These are phyloP conservation scores for Dunaliella sp. DNA, from an alignment of 139 green algal genomes.

Conservation along the genomic window DNA sequence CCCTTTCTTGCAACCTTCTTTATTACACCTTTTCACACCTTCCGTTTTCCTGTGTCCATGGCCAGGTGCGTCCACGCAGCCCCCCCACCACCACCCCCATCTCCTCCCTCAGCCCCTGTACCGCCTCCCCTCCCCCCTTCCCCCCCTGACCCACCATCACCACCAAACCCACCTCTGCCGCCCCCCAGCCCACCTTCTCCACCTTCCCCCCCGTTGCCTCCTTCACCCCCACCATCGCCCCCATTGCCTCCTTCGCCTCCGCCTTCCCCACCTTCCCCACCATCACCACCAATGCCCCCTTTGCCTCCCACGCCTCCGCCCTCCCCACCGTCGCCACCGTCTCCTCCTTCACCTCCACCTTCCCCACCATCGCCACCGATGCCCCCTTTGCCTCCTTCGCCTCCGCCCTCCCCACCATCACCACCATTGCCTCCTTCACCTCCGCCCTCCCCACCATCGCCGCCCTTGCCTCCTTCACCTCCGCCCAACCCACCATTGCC, in stretches of 20 bases:
- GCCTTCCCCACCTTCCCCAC: background rate
- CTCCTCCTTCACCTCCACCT: background rate
- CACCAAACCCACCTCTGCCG: background rate
- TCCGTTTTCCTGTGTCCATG: background rate
- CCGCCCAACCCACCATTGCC: background rate
- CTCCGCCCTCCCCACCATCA: background rate
- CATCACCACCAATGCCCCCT: background rate
- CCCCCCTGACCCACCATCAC: background rate
- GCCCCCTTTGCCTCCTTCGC: background rate
- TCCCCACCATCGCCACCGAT: background rate
- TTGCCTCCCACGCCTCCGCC: background rate
- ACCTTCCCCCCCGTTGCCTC: background rate
- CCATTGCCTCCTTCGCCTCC: background rate
- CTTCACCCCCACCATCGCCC: background rate
- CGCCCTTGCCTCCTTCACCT: no score
- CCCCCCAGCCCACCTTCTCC: background rate
- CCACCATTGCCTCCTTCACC: background rate
- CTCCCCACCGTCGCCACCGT: no score
- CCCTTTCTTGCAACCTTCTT: no score
- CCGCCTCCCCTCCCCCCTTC: background rate
- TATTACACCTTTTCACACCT: no score
- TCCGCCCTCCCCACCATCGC: background rate
- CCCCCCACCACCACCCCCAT: background rate
- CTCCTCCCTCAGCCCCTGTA: background rate
- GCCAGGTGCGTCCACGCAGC: background rate